Base-by-base conservation (phyloP, 2,329 filamentous ascomycete genomes). In the Elsinoe arachidis region DNA sequence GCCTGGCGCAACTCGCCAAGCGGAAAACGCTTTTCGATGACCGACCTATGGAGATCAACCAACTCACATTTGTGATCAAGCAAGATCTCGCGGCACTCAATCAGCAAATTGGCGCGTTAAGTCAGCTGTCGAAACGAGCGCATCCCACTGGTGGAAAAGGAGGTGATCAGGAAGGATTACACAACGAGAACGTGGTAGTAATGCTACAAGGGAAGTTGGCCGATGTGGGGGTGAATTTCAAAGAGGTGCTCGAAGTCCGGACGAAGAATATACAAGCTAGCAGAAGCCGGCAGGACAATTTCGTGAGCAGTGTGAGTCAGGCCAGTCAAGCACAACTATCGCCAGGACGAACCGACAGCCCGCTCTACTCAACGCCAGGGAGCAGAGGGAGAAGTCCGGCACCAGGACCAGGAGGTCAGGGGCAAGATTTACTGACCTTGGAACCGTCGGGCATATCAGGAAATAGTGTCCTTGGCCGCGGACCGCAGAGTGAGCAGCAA, bases 191-290 rank as follows among this genome's bases (percentile, higher is more conserved):
- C 68, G 93, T 97, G 33, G 88, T 96, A 2, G 85, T 95, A 61
- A 80, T 97, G 69, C 76, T 97, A 15, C 90, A 96, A 73, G 89
- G 90, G 61, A 93, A 93, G 68, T 78, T 97, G 39, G 92, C 90
- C 38, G 90, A 96, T 67, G 92, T 99, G 2, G 88, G 88, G 23
- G 89, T 86, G 61, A 96, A 92, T 71, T 97, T 99, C 80, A 97
- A 97, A 73, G 92, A 97, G 66, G 92, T 97, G 5, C 79, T 99
- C 9, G 93, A 99, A 71, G 88, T 95, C 41, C 84, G 93, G 59
- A 97, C 93, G 55, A 96, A 96, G 78, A 99, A 97, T 71, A 96
- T 99, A 62, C 93, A 96, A 72, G 93, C 92, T 2, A 95, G 89
- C 58, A 81, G 90, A 59, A 90, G 89, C 46, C 79, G 93, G 63